Conservation (phyloP, 257 asterid species). For the Paraleonurus japonicus region DNA sequence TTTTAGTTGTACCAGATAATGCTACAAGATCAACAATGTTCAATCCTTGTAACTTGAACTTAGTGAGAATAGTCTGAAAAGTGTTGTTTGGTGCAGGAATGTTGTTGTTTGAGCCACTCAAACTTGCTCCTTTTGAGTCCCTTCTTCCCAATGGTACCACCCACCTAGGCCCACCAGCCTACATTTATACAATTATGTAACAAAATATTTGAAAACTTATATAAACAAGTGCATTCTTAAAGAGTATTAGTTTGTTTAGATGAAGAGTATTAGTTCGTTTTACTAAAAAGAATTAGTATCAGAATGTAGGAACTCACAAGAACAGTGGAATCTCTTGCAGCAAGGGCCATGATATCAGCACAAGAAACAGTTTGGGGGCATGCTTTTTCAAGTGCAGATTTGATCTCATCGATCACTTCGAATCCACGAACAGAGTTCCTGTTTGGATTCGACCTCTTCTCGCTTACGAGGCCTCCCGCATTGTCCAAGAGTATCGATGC, state of each 20-base stretch:
- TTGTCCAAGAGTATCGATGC: constrained; percentile 84
- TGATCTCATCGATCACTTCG: constrained; percentile 84
- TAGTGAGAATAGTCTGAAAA: constrained; percentile 80
- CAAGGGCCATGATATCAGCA: constrained; percentile 79
- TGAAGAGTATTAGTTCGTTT: neutral
- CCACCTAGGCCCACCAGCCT: constrained; percentile 85
- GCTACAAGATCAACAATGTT: constrained; percentile 82
- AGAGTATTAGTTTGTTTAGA: neutral
- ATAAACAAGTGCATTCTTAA: too few species aligned
- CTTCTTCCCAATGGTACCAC: constrained; percentile 85
- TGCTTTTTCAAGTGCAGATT: constrained; percentile 68
- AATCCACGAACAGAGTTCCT: constrained; percentile 80
- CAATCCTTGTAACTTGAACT: constrained; percentile 71
- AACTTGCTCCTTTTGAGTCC: constrained; percentile 78
- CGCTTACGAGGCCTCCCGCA: constrained; percentile 49
- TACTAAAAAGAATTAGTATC: neutral
- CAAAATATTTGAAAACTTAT: too few species aligned
- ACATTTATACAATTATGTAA: neutral
- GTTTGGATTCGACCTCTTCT: constrained; percentile 74
- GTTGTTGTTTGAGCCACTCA: constrained; percentile 86
- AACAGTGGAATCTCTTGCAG: constrained; percentile 84
- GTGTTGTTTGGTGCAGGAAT: constrained; percentile 96
- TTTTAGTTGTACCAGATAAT: constrained; percentile 56
- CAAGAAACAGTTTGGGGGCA: constrained; percentile 91
- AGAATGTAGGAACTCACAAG: constrained; percentile 39